Evolutionary conservation across 768 basidiomycete species (phyloP).

Genomic region (Mycena rebaudengoi): DNA sequence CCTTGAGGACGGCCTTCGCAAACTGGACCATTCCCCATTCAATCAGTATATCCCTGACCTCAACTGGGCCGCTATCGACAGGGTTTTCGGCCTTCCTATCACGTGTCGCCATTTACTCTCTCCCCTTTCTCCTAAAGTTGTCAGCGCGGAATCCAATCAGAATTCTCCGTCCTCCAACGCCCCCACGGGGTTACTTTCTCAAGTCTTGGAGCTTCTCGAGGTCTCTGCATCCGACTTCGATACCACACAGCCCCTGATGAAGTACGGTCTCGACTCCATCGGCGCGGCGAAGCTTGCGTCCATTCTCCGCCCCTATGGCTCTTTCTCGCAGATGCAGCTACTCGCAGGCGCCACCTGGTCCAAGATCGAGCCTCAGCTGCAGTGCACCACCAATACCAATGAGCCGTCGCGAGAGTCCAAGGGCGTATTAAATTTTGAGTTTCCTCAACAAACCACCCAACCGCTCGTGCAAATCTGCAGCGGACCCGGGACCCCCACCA

Average conservation of each 20-base stretch:
- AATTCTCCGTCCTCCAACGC: too few relatives aligned
- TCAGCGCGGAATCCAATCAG: too few relatives aligned
- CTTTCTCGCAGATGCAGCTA: background rate
- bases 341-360: background rate
- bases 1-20: background rate
- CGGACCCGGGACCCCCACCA: constrained; percentile 12
- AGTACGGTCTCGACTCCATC: background rate
- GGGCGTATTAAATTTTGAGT: too few relatives aligned
- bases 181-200: too few relatives aligned
- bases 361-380: too few relatives aligned
- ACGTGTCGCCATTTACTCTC: background rate
- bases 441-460: background rate
- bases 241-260: background rate
- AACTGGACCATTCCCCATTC: background rate
- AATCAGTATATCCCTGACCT: background rate
- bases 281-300: background rate
- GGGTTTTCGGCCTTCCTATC: background rate
- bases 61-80: background rate
- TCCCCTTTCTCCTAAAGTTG: background rate
- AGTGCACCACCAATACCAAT: too few relatives aligned
- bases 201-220: background rate
- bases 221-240: background rate
- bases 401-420: too few relatives aligned
- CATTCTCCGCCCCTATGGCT: background rate
- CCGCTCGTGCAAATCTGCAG: constrained; percentile 21